A percentile compares a stretch with the other conserved stretches of the same genome.
Evolutionary conservation across 768 basidiomycete species (phyloP).

Genomic region (Mycena galopus): DNA sequence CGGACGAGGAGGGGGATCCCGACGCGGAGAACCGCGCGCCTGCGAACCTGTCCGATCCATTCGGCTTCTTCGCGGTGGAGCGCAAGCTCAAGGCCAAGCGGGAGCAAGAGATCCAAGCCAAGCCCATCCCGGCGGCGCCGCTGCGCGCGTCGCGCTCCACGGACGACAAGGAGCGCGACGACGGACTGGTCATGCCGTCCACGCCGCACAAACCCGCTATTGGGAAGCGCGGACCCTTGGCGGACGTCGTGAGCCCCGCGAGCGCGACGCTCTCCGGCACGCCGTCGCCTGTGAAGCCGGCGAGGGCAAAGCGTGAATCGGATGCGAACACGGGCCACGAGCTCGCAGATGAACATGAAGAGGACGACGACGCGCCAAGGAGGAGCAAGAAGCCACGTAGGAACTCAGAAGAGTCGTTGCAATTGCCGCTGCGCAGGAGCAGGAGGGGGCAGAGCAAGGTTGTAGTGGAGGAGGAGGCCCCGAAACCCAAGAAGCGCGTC

Average conservation of each 20-base stretch:
- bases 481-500: slow-evolving; percentile 28
- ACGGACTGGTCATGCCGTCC: slow-evolving; percentile 41
- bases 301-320: not conserved
- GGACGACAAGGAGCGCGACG: slow-evolving; percentile 32
- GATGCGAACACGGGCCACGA: not conserved
- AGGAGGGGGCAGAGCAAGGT: slow-evolving; percentile 10
- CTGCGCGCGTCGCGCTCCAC: slow-evolving; percentile 38
- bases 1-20: slow-evolving; percentile 27
- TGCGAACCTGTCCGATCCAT: slow-evolving; percentile 60
- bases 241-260: slow-evolving; percentile 51
- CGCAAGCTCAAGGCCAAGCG: slow-evolving; percentile 62
- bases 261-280: slow-evolving; percentile 48
- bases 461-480: not conserved
- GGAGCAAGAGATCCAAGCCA: slow-evolving; percentile 32
- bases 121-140: slow-evolving; percentile 37
- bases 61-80: slow-evolving; percentile 70
- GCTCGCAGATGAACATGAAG: not conserved
- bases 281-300: slow-evolving; percentile 53
- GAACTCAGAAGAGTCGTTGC: slow-evolving; percentile 22
- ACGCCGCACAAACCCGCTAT: slow-evolving; percentile 50
- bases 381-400: slow-evolving; percentile 24
- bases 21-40: slow-evolving; percentile 34
- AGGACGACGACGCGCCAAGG: slow-evolving; percentile 26
- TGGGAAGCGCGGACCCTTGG: slow-evolving; percentile 47
- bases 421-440: slow-evolving; percentile 19